These are phyloP conservation scores for Rhizopus stolonifer DNA, from an alignment of 371 early-diverging fungal species.

Conservation along the genomic window DNA sequence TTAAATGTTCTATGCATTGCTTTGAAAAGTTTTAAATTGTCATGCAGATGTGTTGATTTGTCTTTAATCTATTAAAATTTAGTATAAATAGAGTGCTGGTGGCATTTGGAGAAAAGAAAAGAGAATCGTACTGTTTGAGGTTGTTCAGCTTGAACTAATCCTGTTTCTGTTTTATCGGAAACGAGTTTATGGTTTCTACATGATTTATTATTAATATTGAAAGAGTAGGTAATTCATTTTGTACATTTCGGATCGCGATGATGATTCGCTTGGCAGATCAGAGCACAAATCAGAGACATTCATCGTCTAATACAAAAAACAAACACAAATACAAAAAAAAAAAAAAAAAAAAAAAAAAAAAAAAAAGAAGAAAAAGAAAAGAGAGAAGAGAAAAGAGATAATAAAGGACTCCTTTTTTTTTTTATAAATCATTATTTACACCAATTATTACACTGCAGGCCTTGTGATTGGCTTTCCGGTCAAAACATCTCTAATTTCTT, in stretches of 20 bases:
- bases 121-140: no score
- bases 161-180: no score
- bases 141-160: no score
- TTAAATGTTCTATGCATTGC: constrained; percentile 4
- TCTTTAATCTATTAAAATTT: no score
- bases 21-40: constrained; percentile 17
- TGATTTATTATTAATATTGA: no score
- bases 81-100: no score
- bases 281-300: neutral
- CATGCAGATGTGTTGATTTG: constrained; percentile 6
- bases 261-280: neutral
- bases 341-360: neutral
- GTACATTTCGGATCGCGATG: neutral
- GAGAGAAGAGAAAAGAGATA: neutral
- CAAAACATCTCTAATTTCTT: constrained; percentile 82
- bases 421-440: neutral
- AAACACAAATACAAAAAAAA: no score
- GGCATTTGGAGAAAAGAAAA: no score
- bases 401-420: neutral
- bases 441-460: constrained; percentile 11
- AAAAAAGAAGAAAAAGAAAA: neutral
- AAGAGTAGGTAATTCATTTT: neutral
- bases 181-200: no score
- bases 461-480: constrained; percentile 65
- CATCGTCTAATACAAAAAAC: neutral